Conservation (phyloP, 306 rosid species). For the Cercis canadensis region DNA sequence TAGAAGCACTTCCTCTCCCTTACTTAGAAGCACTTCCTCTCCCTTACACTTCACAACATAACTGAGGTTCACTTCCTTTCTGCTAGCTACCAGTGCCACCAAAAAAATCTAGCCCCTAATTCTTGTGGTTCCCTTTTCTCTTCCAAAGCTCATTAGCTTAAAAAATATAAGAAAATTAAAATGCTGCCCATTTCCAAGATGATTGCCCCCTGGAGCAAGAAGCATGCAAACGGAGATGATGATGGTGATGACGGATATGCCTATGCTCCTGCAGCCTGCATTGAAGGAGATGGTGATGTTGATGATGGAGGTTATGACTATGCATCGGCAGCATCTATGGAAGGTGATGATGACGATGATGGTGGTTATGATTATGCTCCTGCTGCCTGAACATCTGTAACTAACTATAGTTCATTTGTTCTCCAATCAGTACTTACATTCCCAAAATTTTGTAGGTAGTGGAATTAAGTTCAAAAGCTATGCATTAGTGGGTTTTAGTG, state of each 20-base stretch:
- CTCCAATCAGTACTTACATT: background rate
- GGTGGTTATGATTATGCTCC: background rate
- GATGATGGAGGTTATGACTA: too few species aligned
- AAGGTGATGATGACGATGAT: too few species aligned
- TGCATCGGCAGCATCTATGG: too few species aligned
- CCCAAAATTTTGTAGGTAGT: background rate
- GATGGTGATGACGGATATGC: too few species aligned
- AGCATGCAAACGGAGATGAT: background rate
- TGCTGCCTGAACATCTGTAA: background rate
- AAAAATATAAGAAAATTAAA: background rate
- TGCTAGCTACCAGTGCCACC: too few species aligned
- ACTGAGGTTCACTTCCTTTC: conserved; percentile 22
- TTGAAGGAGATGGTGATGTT: background rate
- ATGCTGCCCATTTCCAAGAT: background rate
- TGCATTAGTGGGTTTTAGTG: too few species aligned
- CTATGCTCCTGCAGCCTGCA: too few species aligned
- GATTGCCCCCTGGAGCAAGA: background rate
- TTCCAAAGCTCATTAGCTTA: background rate
- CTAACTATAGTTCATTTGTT: too few species aligned
- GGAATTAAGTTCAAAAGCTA: too few species aligned
- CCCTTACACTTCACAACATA: background rate
- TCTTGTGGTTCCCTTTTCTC: background rate
- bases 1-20: too few species aligned
- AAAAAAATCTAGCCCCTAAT: background rate
- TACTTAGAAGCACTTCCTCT: background rate